Percentiles rank a stretch among this genome's conserved stretches.
Conservation (phyloP, 352 stramenopile species). For the Globisporangium cylindrosporum region DNA sequence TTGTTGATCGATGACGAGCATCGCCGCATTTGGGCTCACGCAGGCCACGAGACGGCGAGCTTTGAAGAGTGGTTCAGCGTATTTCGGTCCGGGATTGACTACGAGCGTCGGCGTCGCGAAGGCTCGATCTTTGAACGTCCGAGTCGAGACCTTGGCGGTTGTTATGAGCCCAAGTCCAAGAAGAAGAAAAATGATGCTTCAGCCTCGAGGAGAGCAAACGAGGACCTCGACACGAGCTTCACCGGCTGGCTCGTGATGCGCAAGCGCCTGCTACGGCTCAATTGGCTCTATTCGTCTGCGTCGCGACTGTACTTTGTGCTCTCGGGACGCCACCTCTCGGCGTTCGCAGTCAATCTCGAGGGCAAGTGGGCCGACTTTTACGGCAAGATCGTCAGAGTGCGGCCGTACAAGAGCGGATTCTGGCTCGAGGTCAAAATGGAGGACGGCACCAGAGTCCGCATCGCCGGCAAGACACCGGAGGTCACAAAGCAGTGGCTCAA, state of each 20-base stretch:
- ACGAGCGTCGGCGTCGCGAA: conserved; percentile 10
- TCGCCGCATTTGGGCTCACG: conserved; percentile 37
- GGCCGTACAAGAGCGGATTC: conserved; percentile 9
- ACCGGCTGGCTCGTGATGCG: conserved; percentile 33
- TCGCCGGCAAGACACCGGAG: conserved; percentile 14
- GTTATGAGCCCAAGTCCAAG: background rate
- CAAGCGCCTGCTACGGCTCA: conserved; percentile 12
- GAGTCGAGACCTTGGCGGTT: background rate
- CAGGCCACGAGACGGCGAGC: conserved; percentile 23
- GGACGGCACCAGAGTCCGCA: conserved; percentile 22
- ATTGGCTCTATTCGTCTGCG: conserved; percentile 21
- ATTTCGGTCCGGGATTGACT: conserved; percentile 21
- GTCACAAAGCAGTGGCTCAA: conserved; percentile 11
- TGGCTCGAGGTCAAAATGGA: conserved; percentile 17
- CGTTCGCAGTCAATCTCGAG: conserved; percentile 40
- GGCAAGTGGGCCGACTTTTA: conserved; percentile 35
- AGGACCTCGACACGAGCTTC: conserved; percentile 15
- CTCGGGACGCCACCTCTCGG: conserved; percentile 24
- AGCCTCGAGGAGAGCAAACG: conserved; percentile 1
- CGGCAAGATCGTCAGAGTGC: conserved; percentile 23
- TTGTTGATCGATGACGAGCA: conserved; percentile 28
- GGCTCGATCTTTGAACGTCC: conserved; percentile 25
- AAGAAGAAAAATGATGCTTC: background rate
- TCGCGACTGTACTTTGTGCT: conserved; percentile 38
- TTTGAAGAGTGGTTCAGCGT: conserved; percentile 39